Evolutionary conservation across 176 grass and related monocot genomes (phyloP), one percentile per base, ranked within the genome.

Genomic region (Ensete ventricosum): DNA sequence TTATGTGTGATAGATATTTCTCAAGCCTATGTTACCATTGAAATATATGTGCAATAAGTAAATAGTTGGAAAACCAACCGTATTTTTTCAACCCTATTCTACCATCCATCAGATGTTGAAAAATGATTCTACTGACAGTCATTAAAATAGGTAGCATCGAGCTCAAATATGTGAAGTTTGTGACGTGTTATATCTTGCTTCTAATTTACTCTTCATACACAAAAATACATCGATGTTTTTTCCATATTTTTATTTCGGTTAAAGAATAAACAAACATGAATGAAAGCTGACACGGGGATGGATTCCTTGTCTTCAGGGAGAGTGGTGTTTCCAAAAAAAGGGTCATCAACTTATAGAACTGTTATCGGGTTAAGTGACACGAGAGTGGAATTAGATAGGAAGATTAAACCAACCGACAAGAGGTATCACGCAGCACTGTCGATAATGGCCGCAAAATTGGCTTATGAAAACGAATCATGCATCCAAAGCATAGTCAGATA

Each of bases 401-500:
- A 84, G 8, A 88, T 96, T 29, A 81, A 17, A 14, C 83, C 67
- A 2, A 50, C 58, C 0, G 85, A 96, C 8, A 26, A 4, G 14
- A 92, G 69, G 76, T 96, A 96, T 74, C 62, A 81, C 60, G 87
- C 89, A 52, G 89, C 87, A 4, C 79, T 96, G 0, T 92, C 89
- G 7, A 83, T 88, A 76, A 92, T 96, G 93, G 85, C 93, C 50
- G 86, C 93, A 5, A 92, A 96, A 64, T 2, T 92, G 53, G 73
- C 89, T 3, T 96, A 96, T 74, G 89, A 96, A 82, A 96, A 84
- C 29, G 78, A 92, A 27, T 14, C 77, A 58, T 74, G 79, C 78
- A 81, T 96, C 52, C 24, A n/a, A 54, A 58, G 17, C 48, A 76
- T 85, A 13, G 78, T 92, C 0, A 71, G 14, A 79, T 73, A 88